Base-by-base conservation (phyloP, 192 early-diverging fungal species). In the Oehlia diaphana region DNA sequence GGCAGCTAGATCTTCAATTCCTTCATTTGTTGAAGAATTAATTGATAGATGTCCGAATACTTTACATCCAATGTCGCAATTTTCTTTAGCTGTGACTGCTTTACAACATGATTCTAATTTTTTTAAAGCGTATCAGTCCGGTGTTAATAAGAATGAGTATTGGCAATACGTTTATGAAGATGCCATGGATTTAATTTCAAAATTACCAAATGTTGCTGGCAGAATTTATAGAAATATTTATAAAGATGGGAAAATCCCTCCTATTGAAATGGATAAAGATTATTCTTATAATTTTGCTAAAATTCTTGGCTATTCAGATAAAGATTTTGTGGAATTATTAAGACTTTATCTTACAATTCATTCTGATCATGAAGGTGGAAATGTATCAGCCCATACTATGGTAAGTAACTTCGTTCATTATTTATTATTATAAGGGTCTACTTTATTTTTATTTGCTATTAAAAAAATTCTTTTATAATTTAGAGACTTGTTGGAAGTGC, bases 311-410 rank as follows among this genome's bases (percentile, higher is more conserved):
- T 99, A 91, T 88, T 90, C 88, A 64, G 91, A 92, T 88, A 88
- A 91, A 85, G 89, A 93, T 74, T 99, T 99, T 88, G 89, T 95
- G 68, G 98, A 99, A 84, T 93, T 99, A 83, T 96, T 99, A 94
- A 95, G 98, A 79, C 89, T 99, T 81, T 99, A 99, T 92, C 88
- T 99, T 83, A 96, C 95, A 84, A 98, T 99, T 87, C 98, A 99
- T 94, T 97, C 96, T 80, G 98, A 99, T 89, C 98, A 99, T 92
- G 98, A 99, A 90, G 98, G 98, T 84, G 98, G 98, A 84, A 99
- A 99, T 87, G 98, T 98, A 88, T 96, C 94, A 81, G 98, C 98
- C 72, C 98, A 99, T 90, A 94, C 98, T 83, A 94, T 93, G 65
- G 73, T 61, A 69, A 77, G 49, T 62, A 76, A 2, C 4, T 39